Evolutionary conservation across 371 early-diverging fungal genomes (phyloP).

Genomic region (Rhizopus delemar): DNA sequence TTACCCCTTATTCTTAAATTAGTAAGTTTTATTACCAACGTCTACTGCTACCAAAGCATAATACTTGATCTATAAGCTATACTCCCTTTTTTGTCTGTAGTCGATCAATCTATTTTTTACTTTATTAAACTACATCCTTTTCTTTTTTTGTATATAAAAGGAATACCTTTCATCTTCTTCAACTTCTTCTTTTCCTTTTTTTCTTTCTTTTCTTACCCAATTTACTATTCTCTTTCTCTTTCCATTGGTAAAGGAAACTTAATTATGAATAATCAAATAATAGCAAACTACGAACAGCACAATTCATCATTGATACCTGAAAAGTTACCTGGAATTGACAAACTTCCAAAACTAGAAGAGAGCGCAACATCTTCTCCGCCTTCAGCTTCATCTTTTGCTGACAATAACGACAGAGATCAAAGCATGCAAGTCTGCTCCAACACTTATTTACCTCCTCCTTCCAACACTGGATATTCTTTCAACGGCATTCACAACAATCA

Average conservation of each 20-base stretch:
- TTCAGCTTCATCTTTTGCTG: slow-evolving; percentile 5
- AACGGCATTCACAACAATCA: slow-evolving; percentile 4
- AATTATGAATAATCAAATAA: slow-evolving; percentile 8
- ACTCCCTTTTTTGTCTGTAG: slow-evolving; percentile 2
- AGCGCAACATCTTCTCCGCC: slow-evolving; percentile 12
- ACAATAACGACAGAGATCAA: slow-evolving; percentile 2
- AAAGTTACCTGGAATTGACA: slow-evolving; percentile 37
- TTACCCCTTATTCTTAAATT: slow-evolving; percentile 6
- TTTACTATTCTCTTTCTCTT: slow-evolving; percentile 1
- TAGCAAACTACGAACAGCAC: slow-evolving; percentile 18
- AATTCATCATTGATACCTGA: slow-evolving; percentile 25
- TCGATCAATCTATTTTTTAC: slow-evolving; percentile 4
- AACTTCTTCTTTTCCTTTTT: neutral
- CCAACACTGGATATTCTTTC: slow-evolving; percentile 9
- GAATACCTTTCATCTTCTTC: neutral
- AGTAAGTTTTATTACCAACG: slow-evolving; percentile 5
- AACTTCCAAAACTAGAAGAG: slow-evolving; percentile 30
- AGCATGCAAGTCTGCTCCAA: neutral
- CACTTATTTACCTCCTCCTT: slow-evolving; percentile 11
- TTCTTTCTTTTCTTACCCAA: neutral
- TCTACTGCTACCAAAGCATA: neutral
- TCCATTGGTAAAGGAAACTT: neutral
- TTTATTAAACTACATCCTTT: neutral
- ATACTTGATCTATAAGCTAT: neutral
- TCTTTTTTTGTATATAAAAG: neutral